These are phyloP conservation scores for Aplosporella prunicola DNA, from an alignment of 2,329 filamentous ascomycete genomes.

Conservation along the genomic window DNA sequence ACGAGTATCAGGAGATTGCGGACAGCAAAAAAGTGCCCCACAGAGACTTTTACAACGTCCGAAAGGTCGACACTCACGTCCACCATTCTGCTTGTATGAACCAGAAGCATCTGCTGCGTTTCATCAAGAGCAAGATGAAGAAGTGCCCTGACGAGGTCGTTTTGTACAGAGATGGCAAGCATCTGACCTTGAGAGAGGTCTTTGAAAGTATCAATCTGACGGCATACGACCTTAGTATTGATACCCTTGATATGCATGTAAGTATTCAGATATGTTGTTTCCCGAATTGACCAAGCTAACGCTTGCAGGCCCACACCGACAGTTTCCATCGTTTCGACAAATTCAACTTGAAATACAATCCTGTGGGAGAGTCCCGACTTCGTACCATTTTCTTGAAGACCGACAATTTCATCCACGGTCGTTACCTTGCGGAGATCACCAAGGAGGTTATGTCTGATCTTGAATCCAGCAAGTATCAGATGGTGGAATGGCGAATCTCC, in stretches of 20 bases:
- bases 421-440: constrained; percentile 93
- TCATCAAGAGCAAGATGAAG: constrained; percentile 99
- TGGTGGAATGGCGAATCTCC: constrained; percentile 98
- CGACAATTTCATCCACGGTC: constrained; percentile 92
- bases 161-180: constrained; percentile 81
- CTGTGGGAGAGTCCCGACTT: constrained; percentile 86
- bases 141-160: constrained; percentile 93
- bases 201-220: constrained; percentile 97
- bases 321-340: constrained; percentile 99
- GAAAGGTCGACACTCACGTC: constrained; percentile 97
- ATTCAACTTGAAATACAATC: constrained; percentile 98
- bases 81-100: constrained; percentile 99
- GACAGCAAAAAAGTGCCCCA: constrained; percentile 97
- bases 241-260: constrained; percentile 97
- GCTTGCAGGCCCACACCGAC: constrained; percentile 73
- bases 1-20: constrained; percentile 95
- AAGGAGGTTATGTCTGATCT: constrained; percentile 96
- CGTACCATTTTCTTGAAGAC: constrained; percentile 99
- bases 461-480: constrained; percentile 98
- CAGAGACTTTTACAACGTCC: constrained; percentile 97
- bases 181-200: constrained; percentile 83
- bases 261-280: constrained; percentile 27
- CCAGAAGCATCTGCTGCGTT: constrained; percentile 93
- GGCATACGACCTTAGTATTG: constrained; percentile 94
- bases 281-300: background rate